Evolutionary conservation across 352 stramenopile species (phyloP), one percentile per base, ranked within the genome.

Genomic region (Globisporangium nodosum): DNA sequence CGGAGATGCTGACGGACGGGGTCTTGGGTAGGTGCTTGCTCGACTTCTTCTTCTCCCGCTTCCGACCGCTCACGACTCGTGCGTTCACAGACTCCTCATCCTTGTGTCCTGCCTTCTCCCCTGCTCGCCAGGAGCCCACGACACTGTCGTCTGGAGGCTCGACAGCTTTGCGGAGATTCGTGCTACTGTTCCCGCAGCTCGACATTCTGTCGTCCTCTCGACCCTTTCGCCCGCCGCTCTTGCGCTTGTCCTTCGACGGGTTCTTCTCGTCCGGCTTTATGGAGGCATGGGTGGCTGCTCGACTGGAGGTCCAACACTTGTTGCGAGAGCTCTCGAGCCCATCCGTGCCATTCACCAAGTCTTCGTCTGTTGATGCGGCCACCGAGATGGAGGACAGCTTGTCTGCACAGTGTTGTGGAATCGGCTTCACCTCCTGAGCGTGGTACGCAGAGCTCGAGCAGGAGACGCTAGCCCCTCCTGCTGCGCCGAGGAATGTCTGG

Each of bases 21-120:
- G 66, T 62, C 56, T 81, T 83, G 9, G 67, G 69, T 12, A 74
- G 48, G 51, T 81, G 69, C 8, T 81, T 83, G 21, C 65, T 61
- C 16, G 55, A 35, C 59, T 74, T 76, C 51, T 81, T 83, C 49
- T 70, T 68, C 18, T 58, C 69, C 42, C 65, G 76, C 8, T 67
- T 70, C 20, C 69, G 69, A 5, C 71, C 61, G 31, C 61, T 79
- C 16, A 64, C 50, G 7, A 49, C 56, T 30, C 51, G 72, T 39
- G 62, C 56, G 31, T 47, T 52, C 3, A 49, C 61, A 35, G 52
- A 61, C n/a, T 76, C 73, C 33, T 81, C 69, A n/a, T 82, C 73
- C 50, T 78, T 79, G 7, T 27, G 48, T 3, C 33, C 55, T 12
- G 48, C 50, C 37, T 62, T 63, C 39, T 61, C 49, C 2, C 30